Conservation (phyloP, 139 green algal species). For the Coelastrella sp. region DNA sequence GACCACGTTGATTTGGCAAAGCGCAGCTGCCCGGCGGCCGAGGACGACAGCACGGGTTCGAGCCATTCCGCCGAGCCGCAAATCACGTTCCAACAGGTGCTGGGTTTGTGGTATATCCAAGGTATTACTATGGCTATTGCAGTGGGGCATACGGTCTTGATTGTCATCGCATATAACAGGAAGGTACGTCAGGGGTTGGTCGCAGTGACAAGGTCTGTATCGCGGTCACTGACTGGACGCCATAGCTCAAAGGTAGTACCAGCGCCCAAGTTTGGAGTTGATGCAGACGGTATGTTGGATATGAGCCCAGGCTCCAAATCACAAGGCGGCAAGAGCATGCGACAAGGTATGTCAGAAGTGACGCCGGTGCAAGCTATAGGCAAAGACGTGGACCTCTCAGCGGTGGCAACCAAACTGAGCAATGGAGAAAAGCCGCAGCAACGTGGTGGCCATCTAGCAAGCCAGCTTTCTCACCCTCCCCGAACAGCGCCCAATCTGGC, state of each 20-base stretch:
- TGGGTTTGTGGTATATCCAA: constrained; percentile 23
- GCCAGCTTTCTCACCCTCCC: no score
- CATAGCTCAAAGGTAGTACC: background rate
- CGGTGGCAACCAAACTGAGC: no score
- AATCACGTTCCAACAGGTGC: constrained; percentile 6
- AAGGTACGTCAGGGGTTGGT: background rate
- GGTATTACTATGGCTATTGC: background rate
- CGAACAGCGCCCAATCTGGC: no score
- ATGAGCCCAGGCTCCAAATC: no score
- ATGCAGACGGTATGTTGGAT: no score
- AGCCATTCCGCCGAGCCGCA: background rate
- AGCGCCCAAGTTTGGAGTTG: no score
- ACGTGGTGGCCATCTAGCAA: no score
- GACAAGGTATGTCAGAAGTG: no score
- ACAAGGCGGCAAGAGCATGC: no score
- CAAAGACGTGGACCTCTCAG: no score
- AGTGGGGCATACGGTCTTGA: background rate
- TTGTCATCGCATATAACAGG: background rate
- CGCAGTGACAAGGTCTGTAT: background rate
- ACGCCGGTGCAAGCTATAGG: no score
- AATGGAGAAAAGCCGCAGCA: no score
- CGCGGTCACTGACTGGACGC: background rate
- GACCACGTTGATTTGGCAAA: background rate
- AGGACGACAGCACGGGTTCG: background rate
- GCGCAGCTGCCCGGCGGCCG: background rate